phyloP scores from a whole-genome alignment of 208 protist species.

The Porcisia hertigi region DNA sequence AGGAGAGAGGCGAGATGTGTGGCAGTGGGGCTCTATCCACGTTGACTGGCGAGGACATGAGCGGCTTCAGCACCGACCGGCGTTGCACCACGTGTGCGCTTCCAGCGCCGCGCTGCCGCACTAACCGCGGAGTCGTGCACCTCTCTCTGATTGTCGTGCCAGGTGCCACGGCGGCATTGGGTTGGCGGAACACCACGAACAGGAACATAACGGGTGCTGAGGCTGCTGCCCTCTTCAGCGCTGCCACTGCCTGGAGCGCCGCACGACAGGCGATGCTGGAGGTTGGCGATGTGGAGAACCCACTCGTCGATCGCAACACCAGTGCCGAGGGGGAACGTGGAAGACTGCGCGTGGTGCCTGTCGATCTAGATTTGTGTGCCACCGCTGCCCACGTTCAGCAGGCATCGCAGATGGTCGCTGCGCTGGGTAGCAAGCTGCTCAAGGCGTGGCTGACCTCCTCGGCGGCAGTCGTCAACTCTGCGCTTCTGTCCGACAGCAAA shows the following conservation, averaged over 20 bases:
- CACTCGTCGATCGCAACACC: neutral
- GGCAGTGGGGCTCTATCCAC: neutral
- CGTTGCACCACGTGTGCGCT: neutral
- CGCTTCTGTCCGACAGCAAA: neutral
- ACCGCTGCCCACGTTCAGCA: constrained; percentile 19
- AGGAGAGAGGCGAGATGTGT: neutral
- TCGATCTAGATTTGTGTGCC: constrained; percentile 24
- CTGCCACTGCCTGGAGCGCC: constrained; percentile 20
- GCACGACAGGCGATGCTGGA: neutral
- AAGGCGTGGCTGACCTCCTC: constrained; percentile 5
- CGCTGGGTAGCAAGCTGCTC: constrained; percentile 25
- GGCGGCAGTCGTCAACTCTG: neutral
- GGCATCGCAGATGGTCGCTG: constrained; percentile 30
- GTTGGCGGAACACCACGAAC: constrained; percentile 23
- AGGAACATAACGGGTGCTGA: constrained; percentile 15
- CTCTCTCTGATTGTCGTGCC: constrained; percentile 20
- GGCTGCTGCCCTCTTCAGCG: constrained; percentile 16
- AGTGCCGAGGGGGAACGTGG: neutral
- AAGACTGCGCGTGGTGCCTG: neutral
- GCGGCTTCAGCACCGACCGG: neutral
- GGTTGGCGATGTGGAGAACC: neutral
- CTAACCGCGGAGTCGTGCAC: constrained; percentile 5
- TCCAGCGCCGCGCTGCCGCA: neutral
- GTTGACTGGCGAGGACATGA: neutral
- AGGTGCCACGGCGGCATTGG: constrained; percentile 10